These are phyloP conservation scores for Sporormia fimetaria DNA, from an alignment of 495 filamentous ascomycete genomes.

Conservation along the genomic window DNA sequence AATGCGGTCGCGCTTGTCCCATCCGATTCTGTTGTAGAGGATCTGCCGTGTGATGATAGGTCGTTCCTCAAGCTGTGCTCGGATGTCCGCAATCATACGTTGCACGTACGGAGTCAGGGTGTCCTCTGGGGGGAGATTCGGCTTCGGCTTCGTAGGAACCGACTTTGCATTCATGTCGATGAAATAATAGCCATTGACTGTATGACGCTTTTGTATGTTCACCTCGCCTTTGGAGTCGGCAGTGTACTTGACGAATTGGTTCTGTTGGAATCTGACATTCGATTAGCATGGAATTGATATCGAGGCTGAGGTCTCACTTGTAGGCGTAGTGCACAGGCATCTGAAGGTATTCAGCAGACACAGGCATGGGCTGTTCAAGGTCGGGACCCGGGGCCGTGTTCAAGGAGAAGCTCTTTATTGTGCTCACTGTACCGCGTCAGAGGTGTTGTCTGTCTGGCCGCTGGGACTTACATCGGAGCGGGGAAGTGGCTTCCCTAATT, in stretches of 20 bases:
- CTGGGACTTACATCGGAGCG: constrained; percentile 46
- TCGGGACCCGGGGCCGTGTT: constrained; percentile 48
- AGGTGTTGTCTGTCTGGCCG: neutral
- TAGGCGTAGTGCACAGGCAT: constrained; percentile 59
- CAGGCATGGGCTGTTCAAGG: constrained; percentile 56
- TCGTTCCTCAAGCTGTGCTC: constrained; percentile 51
- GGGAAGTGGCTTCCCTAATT: constrained; percentile 52
- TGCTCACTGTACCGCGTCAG: constrained; percentile 40
- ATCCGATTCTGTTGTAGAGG: constrained; percentile 50
- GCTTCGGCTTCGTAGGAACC: constrained; percentile 44
- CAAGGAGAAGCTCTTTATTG: constrained; percentile 64
- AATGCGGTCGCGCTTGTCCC: constrained; percentile 40
- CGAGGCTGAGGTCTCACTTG: constrained; percentile 11
- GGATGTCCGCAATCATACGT: constrained; percentile 46
- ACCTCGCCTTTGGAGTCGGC: neutral
- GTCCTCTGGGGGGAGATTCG: constrained; percentile 39
- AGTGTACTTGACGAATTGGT: constrained; percentile 14
- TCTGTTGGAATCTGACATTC: constrained; percentile 22
- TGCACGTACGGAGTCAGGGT: constrained; percentile 43
- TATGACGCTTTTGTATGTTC: constrained; percentile 8
- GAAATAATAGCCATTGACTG: constrained; percentile 35
- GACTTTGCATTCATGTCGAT: constrained; percentile 46
- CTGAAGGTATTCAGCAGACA: constrained; percentile 64
- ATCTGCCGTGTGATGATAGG: constrained; percentile 80
- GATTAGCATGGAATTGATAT: neutral